These are phyloP conservation scores for Colletotrichum noveboracense DNA, from an alignment of 2,329 filamentous ascomycete genomes.

Conservation along the genomic window DNA sequence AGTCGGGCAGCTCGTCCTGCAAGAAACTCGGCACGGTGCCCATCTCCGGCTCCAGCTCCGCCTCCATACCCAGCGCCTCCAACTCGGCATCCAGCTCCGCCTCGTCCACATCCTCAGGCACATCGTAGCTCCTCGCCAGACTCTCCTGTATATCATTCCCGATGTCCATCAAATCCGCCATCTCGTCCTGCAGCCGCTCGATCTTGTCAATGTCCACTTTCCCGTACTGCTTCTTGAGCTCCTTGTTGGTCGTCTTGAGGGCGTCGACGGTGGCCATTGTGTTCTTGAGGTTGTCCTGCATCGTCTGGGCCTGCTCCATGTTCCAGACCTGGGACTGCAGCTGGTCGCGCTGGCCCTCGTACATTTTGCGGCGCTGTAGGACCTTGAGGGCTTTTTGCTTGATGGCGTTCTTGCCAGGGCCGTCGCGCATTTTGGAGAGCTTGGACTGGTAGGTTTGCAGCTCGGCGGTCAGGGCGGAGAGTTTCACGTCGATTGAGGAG, in stretches of 20 bases:
- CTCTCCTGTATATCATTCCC: constrained; percentile 99
- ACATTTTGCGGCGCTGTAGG: constrained; percentile 90
- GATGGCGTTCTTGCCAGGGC: constrained; percentile 89
- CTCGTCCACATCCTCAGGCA: constrained; percentile 97
- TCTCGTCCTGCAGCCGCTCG: constrained; percentile 96
- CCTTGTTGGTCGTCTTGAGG: constrained; percentile 96
- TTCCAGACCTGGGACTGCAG: constrained; percentile 96
- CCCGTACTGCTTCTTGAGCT: constrained; percentile 90
- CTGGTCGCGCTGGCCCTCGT: constrained; percentile 93
- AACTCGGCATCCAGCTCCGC: constrained; percentile 94
- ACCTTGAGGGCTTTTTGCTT: constrained; percentile 95
- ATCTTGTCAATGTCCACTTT: constrained; percentile 98
- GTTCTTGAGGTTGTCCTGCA: constrained; percentile 98
- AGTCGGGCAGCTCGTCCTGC: constrained; percentile 86
- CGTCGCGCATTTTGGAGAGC: constrained; percentile 91
- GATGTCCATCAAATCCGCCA: constrained; percentile 97
- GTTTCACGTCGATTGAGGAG: constrained; percentile 90
- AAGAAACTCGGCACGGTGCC: constrained; percentile 80
- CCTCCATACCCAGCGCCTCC: constrained; percentile 91
- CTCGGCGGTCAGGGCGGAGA: constrained; percentile 90
- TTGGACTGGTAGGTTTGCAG: constrained; percentile 87
- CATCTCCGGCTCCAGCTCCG: constrained; percentile 80
- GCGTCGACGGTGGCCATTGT: constrained; percentile 98
- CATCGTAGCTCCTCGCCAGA: constrained; percentile 87
- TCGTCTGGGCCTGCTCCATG: constrained; percentile 97